Evolutionary conservation across 2,329 filamentous ascomycete species (phyloP).

Genomic region (Mariannaea elegans): DNA sequence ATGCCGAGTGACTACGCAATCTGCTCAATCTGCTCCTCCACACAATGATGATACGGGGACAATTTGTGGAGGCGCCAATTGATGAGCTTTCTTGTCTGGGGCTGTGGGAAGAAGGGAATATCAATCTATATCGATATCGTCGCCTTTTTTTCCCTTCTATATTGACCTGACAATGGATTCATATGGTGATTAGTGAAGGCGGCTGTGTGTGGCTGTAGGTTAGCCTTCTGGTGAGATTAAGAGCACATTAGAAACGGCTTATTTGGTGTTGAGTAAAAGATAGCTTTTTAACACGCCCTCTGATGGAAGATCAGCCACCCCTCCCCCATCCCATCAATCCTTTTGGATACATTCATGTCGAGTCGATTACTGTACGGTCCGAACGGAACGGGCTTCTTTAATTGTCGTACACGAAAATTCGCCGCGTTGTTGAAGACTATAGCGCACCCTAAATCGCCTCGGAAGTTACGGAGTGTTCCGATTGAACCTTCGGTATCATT

Average conservation of each 20-base stretch:
- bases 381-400: neutral
- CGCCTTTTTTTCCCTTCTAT: too few relatives aligned
- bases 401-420: neutral
- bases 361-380: neutral
- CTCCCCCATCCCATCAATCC: conserved; percentile 18
- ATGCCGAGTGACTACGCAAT: conserved; percentile 1
- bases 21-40: conserved; percentile 7
- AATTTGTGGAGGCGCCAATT: neutral
- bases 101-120: neutral
- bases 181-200: too few relatives aligned
- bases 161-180: too few relatives aligned
- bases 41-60: neutral
- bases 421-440: neutral
- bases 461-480: conserved; percentile 9
- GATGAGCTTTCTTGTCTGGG: conserved; percentile 1
- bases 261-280: neutral
- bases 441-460: neutral
- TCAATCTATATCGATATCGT: too few relatives aligned
- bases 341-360: neutral
- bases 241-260: conserved; percentile 4
- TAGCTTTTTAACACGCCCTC: conserved; percentile 9
- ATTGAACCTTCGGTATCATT: neutral
- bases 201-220: neutral
- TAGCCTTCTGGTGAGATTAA: neutral
- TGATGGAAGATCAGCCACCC: conserved; percentile 32